These are phyloP conservation scores for Cryoendolithus antarcticus DNA, from an alignment of 2,329 filamentous ascomycete species.

Conservation along the genomic window DNA sequence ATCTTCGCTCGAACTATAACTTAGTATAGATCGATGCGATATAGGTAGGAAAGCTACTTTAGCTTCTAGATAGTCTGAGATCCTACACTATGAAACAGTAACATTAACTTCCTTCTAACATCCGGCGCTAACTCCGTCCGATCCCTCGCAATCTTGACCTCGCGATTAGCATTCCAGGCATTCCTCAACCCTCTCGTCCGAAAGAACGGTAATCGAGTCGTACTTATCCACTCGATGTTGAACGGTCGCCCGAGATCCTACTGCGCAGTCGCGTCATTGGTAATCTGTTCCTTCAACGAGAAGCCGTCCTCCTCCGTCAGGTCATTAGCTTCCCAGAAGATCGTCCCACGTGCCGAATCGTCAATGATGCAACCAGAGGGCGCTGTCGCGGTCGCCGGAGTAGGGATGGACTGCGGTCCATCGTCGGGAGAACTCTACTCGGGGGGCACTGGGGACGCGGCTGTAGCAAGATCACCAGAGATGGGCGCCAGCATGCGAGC, in stretches of 20 bases:
- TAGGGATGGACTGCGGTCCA: slow-evolving; percentile 61
- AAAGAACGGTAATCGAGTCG: slow-evolving; percentile 73
- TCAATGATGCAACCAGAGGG: slow-evolving; percentile 82
- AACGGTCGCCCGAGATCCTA: slow-evolving; percentile 87
- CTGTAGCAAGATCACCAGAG: slow-evolving; percentile 41
- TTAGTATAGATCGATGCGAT: too few species aligned
- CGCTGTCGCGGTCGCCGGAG: slow-evolving; percentile 62
- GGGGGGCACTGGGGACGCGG: slow-evolving; percentile 12
- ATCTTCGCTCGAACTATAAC: too few species aligned
- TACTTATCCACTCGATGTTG: slow-evolving; percentile 80
- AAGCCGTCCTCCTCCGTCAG: slow-evolving; percentile 39
- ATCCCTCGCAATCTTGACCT: slow-evolving; percentile 91
- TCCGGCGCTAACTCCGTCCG: slow-evolving; percentile 83
- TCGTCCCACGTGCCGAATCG: slow-evolving; percentile 84
- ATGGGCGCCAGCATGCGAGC: slow-evolving; percentile 81
- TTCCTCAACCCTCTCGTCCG: slow-evolving; percentile 77
- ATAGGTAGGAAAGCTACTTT: too few species aligned
- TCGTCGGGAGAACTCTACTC: slow-evolving; percentile 7
- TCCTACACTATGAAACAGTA: slow-evolving; percentile 47
- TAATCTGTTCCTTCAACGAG: slow-evolving; percentile 14
- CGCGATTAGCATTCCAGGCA: slow-evolving; percentile 87
- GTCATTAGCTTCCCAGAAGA: slow-evolving; percentile 80
- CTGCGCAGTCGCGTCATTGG: slow-evolving; percentile 28
- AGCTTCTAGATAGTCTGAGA: too few species aligned
- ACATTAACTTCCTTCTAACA: slow-evolving; percentile 63